Conservation (phyloP, 257 asterid species). For the Solanum appendiculatum region DNA sequence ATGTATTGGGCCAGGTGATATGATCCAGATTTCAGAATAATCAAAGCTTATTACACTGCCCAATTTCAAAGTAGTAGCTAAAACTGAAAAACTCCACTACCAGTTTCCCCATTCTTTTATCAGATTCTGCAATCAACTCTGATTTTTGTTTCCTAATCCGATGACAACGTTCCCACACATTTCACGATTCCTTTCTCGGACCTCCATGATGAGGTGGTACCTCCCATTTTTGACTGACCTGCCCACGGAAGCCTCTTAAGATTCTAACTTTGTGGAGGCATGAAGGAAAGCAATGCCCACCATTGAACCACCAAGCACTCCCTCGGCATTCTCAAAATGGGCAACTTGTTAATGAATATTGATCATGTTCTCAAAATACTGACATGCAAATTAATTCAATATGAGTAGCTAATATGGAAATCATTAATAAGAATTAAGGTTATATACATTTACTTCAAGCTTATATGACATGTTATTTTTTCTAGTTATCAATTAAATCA, state of each 20-base stretch:
- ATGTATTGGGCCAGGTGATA: no score
- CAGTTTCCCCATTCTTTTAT: neutral
- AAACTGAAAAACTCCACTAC: neutral
- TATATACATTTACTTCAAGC: no score
- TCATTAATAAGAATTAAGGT: no score
- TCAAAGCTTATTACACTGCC: neutral
- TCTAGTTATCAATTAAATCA: no score
- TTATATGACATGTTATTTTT: no score
- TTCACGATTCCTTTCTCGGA: conserved; percentile 16
- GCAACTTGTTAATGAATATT: no score
- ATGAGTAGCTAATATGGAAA: no score
- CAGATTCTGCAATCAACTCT: neutral
- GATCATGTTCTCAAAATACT: no score
- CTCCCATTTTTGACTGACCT: conserved; percentile 55
- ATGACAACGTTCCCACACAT: conserved; percentile 41
- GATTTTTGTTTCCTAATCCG: neutral
- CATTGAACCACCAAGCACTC: conserved; percentile 64
- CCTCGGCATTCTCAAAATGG: conserved; percentile 42
- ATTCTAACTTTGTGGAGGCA: conserved; percentile 40
- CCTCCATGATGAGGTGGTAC: conserved; percentile 42
- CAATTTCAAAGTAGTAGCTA: neutral
- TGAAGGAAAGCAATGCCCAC: conserved; percentile 58
- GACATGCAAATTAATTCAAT: no score
- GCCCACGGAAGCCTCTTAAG: conserved; percentile 35
- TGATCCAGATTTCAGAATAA: neutral